Evolutionary conservation across 352 stramenopile species (phyloP).

Genomic region (Aphanomyces stellatus): DNA sequence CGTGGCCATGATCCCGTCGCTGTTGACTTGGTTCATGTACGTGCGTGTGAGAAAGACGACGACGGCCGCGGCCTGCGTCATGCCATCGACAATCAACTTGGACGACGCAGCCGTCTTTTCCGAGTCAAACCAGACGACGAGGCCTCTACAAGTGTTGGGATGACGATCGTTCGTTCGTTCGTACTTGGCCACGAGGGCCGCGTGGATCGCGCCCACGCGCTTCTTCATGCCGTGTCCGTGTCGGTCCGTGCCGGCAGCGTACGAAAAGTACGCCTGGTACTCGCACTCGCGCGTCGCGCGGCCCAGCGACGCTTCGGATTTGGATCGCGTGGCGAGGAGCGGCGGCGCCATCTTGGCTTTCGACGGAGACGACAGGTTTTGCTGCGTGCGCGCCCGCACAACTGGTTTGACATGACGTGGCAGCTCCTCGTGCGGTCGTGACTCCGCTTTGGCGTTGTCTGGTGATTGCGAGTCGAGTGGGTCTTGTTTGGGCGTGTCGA

Average conservation of each 20-base stretch:
- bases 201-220: conserved; percentile 3
- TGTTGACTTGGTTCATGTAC: conserved; percentile 21
- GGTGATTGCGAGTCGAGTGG: too few species aligned
- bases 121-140: conserved; percentile 19
- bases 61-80: background rate
- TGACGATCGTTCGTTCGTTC: too few species aligned
- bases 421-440: too few species aligned
- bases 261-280: conserved; percentile 21
- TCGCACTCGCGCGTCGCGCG: background rate
- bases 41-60: conserved; percentile 13
- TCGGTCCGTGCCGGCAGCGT: conserved; percentile 1
- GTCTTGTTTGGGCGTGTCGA: background rate
- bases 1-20: background rate
- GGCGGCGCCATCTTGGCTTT: too few species aligned
- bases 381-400: too few species aligned
- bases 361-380: too few species aligned
- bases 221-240: background rate
- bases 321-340: background rate
- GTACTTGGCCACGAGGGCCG: conserved; percentile 2
- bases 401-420: too few species aligned
- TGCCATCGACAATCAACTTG: conserved; percentile 15
- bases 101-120: conserved; percentile 7
- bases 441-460: too few species aligned
- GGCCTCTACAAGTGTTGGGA: background rate
- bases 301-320: background rate